Evolutionary conservation across 2,329 filamentous ascomycete species (phyloP), one percentile per base, ranked within the genome.

Genomic region (Diplocarpon rosae): DNA sequence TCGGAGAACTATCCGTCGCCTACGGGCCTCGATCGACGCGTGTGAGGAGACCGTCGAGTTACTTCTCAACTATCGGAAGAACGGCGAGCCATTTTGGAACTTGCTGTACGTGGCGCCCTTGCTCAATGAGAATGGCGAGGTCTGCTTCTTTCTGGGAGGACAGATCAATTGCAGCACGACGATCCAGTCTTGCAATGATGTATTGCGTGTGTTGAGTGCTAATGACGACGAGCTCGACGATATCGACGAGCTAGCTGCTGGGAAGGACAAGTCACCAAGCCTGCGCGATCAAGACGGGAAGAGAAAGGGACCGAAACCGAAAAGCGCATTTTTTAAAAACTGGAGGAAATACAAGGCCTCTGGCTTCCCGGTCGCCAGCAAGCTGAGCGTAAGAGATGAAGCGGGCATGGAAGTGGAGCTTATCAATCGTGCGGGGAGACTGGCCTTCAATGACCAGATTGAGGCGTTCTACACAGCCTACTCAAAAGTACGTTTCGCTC

Each of bases 91-190:
- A 0, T 76, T 75, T 52, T 76, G 71, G 72, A 78, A 78, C 40
- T 56, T 79, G 8, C 60, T 78, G 0, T 76, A 72, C 39, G 59
- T 71, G 1, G 67, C 70, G 37, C 75, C 76, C 0, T 59, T 80
- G 1, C 63, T 67, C 17, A 69, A 76, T 46, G 57, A 60, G 0
- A 52, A 63, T 0, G 74, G 74, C 2, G 67, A 66, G 7, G 58
- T 72, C 1, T 64, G 63, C 0, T 76, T 71, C 57, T 75, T 71
- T 52, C 64, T 80, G 13, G 74, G 72, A 0, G 74, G 69, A 0
- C 72, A 79, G 49, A 68, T 79, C 41, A 72, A 80, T 49, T 69
- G 76, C 12, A 76, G 73, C 0, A 71, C 72, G 2, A 69, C 68
- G 0, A 65, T 78, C 29, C 67, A 69, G 44, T 68, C 63, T 39